A percentile compares a stretch with the other conserved stretches of the same genome.
Conservation (phyloP, 2,329 filamentous ascomycete genomes). For the Acrocalymma vagum region DNA sequence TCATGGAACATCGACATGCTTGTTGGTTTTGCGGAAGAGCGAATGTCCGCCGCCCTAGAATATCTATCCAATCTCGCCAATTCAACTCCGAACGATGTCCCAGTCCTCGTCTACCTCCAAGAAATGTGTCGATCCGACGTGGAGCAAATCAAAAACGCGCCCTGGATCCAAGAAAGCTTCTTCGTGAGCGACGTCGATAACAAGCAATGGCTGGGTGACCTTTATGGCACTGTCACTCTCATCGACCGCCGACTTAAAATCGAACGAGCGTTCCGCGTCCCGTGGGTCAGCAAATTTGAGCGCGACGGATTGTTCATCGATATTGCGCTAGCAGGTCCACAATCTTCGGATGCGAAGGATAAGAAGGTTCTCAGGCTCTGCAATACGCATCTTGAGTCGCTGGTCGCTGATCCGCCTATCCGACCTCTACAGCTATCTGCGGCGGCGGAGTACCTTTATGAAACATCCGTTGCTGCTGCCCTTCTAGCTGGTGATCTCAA, state of each 20-base stretch:
- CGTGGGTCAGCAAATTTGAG: conserved; percentile 58
- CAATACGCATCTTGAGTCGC: conserved; percentile 66
- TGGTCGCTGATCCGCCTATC: conserved; percentile 57
- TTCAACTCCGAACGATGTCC: conserved; percentile 22
- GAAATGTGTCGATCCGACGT: conserved; percentile 61
- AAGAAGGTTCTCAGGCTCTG: conserved; percentile 56
- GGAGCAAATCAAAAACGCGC: conserved; percentile 49
- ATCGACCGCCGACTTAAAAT: conserved; percentile 59
- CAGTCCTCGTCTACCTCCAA: conserved; percentile 60
- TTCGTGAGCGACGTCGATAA: conserved; percentile 57
- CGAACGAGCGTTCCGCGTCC: conserved; percentile 60
- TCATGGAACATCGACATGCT: conserved; percentile 62
- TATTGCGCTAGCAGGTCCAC: conserved; percentile 35
- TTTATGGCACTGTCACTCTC: conserved; percentile 64
- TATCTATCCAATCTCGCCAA: conserved; percentile 46
- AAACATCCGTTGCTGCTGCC: conserved; percentile 48
- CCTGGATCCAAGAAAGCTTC: conserved; percentile 60
- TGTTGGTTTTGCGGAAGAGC: conserved; percentile 43
- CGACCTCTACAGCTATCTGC: conserved; percentile 59
- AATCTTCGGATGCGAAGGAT: conserved; percentile 2
- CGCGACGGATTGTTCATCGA: conserved; percentile 67
- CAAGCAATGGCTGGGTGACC: conserved; percentile 53
- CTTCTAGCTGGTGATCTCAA: conserved; percentile 66
- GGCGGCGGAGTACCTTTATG: conserved; percentile 55
- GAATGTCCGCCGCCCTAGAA: conserved; percentile 52